Conservation (phyloP, 768 basidiomycete species). For the Tylopilus sp. region DNA sequence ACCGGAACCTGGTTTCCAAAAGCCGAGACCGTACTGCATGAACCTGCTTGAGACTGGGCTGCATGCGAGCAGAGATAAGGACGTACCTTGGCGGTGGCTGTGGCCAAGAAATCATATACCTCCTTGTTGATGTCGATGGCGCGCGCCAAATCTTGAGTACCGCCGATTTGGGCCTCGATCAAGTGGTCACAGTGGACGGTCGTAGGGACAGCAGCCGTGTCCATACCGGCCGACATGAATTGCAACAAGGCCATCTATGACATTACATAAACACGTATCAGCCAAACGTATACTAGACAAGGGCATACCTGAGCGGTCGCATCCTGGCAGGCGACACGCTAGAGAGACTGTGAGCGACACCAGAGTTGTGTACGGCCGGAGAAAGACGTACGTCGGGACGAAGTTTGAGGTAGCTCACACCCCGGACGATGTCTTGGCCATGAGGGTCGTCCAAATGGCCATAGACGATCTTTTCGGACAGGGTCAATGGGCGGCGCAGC, state of each 20-base stretch:
- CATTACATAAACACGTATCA: slow-evolving; percentile 27
- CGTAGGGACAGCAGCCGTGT: slow-evolving; percentile 94
- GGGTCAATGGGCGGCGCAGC: slow-evolving; percentile 83
- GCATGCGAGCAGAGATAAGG: background rate
- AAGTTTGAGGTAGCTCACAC: slow-evolving; percentile 93
- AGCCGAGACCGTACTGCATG: slow-evolving; percentile 89
- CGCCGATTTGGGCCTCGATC: slow-evolving; percentile 95
- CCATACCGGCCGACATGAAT: slow-evolving; percentile 99
- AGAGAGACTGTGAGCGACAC: slow-evolving; percentile 1
- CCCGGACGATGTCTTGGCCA: slow-evolving; percentile 87
- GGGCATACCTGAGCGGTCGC: slow-evolving; percentile 74
- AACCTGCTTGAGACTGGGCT: background rate
- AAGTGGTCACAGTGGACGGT: slow-evolving; percentile 99
- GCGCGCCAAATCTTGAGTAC: slow-evolving; percentile 88
- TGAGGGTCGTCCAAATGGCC: slow-evolving; percentile 96
- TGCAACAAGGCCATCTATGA: slow-evolving; percentile 95
- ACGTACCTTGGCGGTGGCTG: slow-evolving; percentile 84
- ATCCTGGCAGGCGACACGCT: slow-evolving; percentile 91
- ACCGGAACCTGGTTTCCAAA: slow-evolving; percentile 99
- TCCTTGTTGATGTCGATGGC: slow-evolving; percentile 95
- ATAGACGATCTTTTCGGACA: slow-evolving; percentile 97
- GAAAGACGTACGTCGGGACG: slow-evolving; percentile 85
- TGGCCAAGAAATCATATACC: slow-evolving; percentile 98
- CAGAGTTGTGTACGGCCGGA: background rate
- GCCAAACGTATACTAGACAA: slow-evolving; percentile 15